phyloP scores from a whole-genome alignment of 2,329 filamentous ascomycete species.

The Neoascochyta sp. region DNA sequence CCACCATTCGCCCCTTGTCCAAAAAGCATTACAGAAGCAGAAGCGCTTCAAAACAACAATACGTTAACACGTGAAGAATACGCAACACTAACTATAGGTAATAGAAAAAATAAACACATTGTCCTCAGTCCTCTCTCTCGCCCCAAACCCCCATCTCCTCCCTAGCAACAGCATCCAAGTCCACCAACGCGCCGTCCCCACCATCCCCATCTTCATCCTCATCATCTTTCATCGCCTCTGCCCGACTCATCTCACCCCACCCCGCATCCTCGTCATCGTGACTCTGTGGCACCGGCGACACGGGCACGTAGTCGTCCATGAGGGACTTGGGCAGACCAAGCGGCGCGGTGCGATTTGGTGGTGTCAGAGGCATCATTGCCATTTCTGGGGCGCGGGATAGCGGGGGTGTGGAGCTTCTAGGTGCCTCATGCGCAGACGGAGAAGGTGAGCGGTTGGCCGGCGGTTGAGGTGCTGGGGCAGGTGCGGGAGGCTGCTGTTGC shows the following conservation, averaged over 20 bases:
- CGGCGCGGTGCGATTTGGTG: constrained; percentile 14
- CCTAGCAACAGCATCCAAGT: constrained; percentile 34
- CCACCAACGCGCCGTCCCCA: constrained; percentile 20
- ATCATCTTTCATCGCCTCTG: constrained; percentile 14
- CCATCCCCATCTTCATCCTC: constrained; percentile 10
- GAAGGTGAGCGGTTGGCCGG: too few relatives aligned
- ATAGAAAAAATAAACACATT: neutral
- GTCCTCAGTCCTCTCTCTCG: constrained; percentile 21
- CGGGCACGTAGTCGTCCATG: constrained; percentile 36
- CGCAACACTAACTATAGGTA: too few relatives aligned
- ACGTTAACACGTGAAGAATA: too few relatives aligned
- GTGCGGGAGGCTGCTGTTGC: too few relatives aligned
- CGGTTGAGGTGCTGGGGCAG: too few relatives aligned
- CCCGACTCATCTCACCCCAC: constrained; percentile 29
- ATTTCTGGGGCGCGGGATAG: constrained; percentile 25
- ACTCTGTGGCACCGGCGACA: constrained; percentile 14
- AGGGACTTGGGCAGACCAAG: constrained; percentile 29
- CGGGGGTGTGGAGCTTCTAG: constrained; percentile 6
- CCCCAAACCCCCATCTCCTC: constrained; percentile 39
- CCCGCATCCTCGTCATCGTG: constrained; percentile 31
- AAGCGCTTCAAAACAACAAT: too few relatives aligned
- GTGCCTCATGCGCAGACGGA: too few relatives aligned
- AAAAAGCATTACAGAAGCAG: too few relatives aligned
- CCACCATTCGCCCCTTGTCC: too few relatives aligned
- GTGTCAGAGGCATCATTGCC: constrained; percentile 33